Conservation (phyloP, 108 stramenopile genomes). For the Fragilaria radians region DNA sequence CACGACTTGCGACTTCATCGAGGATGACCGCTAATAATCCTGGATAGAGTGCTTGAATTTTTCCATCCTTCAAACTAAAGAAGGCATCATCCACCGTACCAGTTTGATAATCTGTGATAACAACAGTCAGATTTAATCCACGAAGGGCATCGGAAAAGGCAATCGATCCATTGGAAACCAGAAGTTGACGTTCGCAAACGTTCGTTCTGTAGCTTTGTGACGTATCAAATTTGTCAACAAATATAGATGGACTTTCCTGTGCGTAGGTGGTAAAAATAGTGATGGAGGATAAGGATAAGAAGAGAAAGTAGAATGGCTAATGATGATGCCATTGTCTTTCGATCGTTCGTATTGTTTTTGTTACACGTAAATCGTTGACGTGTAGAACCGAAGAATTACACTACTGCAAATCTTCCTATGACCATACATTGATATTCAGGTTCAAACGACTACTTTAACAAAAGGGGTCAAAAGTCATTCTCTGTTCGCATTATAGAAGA, state of each 20-base stretch:
- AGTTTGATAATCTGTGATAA: conserved; percentile 4
- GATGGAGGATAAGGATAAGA: too few relatives aligned
- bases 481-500: too few relatives aligned
- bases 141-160: conserved; percentile 4
- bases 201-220: conserved; percentile 3
- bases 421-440: too few relatives aligned
- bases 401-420: too few relatives aligned
- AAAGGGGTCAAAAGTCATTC: too few relatives aligned
- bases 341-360: too few relatives aligned
- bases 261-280: too few relatives aligned
- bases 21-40: conserved; percentile 15
- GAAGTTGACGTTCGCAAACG: conserved; percentile 7
- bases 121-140: conserved; percentile 1
- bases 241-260: conserved; percentile 2
- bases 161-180: not conserved
- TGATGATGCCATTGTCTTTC: too few relatives aligned
- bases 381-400: too few relatives aligned
- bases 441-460: too few relatives aligned
- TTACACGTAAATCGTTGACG: too few relatives aligned
- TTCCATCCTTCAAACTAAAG: conserved; percentile 1
- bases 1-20: conserved; percentile 35
- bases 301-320: too few relatives aligned
- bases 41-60: conserved; percentile 9
- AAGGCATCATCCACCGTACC: not conserved
- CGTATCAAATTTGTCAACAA: not conserved